These are phyloP conservation scores for Hymenoscyphus fraxineus DNA, from an alignment of 2,329 filamentous ascomycete genomes.

Conservation along the genomic window DNA sequence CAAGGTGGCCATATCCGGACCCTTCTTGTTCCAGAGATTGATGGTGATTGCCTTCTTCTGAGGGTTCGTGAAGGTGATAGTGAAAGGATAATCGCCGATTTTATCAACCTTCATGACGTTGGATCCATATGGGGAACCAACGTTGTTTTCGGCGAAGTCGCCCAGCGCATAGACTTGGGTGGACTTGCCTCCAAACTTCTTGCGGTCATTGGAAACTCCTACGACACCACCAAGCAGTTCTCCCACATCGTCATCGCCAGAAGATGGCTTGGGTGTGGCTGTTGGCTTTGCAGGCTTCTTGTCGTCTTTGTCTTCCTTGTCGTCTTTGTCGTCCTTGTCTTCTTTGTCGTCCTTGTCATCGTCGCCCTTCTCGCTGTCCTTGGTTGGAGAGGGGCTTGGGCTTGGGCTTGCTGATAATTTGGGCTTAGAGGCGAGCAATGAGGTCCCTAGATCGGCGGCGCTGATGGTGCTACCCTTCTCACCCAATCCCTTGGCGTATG, in stretches of 20 bases:
- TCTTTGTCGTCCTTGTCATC: too few species aligned
- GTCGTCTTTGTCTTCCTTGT: background rate
- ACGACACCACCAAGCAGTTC: constrained; percentile 20
- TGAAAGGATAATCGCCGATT: constrained; percentile 23
- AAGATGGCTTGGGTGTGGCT: constrained; percentile 5
- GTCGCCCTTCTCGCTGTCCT: too few species aligned
- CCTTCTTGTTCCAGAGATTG: constrained; percentile 33
- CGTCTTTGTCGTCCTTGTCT: too few species aligned
- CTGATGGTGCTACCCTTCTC: constrained; percentile 12
- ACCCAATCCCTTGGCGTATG: constrained; percentile 24
- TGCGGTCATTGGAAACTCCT: constrained; percentile 26
- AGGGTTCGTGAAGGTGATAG: constrained; percentile 29
- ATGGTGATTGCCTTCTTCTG: constrained; percentile 23
- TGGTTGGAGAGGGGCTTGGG: background rate
- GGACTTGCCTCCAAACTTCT: constrained; percentile 19
- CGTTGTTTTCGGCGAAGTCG: constrained; percentile 26
- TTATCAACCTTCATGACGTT: constrained; percentile 31
- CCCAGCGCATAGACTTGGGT: constrained; percentile 3
- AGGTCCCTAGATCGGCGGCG: background rate
- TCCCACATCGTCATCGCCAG: background rate
- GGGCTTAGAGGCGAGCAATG: background rate
- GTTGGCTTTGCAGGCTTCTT: constrained; percentile 6
- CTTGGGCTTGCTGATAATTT: background rate
- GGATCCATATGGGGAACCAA: constrained; percentile 29
- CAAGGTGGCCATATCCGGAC: constrained; percentile 11